Base-by-base conservation (phyloP, 2,329 filamentous ascomycete genomes). In the Fusarium sp. region DNA sequence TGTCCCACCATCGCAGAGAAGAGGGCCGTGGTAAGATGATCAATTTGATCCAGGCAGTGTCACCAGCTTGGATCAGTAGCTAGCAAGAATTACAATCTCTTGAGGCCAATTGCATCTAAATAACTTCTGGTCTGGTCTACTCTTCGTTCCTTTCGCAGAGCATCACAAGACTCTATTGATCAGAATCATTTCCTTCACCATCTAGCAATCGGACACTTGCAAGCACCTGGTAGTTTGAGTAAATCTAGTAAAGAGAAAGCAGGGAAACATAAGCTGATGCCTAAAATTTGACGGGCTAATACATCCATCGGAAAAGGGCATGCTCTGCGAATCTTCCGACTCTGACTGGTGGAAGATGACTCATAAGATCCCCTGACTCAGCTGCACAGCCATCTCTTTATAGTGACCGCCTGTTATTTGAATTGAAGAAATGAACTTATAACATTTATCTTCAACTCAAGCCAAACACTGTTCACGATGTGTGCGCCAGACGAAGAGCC, bases 401-500 rank as follows among this genome's bases (percentile, higher is more conserved):
- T 38, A 27, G 22, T 40, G 14, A 14, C 22, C 22, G 20, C 16
- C 22, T n/a, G 10, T 13, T 57, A 20, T 18, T 25, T 6, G 16
- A 36, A 22, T 16, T 11, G 52, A 22, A 36, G 13, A 40, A 1
- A 16, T 11, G 2, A 18, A 6, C 22, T 57, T 35, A 18, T 1
- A 40, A 14, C 16, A 40, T 40, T 18, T 4, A 29, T 16, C 52
- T 35, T 20, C 4, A 25, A 11, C 52, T 6, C 35, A 27, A 58
- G 1, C 2, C 16, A 5, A 22, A 36, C 9, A 25, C 4, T 25
- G 25, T n/a, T 18, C 42, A 70, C 54, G 10, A 75, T 27, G 74
- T 77, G 75, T 38, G 52, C 62, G 11, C 59, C 66, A 35, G 65
- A 67, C 2, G 58, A 70, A 20, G 63, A 66, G 33, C n/a, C 61